Conservation (phyloP, 495 filamentous ascomycete genomes). For the Xylaria venustula region DNA sequence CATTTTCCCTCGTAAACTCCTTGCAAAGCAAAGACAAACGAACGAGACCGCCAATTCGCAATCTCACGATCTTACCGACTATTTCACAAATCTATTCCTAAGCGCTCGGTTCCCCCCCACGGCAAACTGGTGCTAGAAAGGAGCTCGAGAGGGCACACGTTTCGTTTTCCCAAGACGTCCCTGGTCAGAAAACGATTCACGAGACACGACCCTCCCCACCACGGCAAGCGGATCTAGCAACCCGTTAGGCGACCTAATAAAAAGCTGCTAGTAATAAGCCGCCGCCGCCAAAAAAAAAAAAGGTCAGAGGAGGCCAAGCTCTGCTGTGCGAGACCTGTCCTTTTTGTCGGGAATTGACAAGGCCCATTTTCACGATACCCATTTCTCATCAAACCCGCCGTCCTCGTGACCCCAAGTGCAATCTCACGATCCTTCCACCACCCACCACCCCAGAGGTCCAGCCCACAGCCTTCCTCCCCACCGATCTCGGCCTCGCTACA, state of each 20-base stretch:
- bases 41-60: background rate
- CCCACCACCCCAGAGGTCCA: background rate
- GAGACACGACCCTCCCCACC: slow-evolving; percentile 11
- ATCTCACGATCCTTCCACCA: slow-evolving; percentile 15
- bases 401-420: slow-evolving; percentile 10
- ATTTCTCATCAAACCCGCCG: slow-evolving; percentile 15
- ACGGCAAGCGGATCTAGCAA: slow-evolving; percentile 18
- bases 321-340: background rate
- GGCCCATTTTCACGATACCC: slow-evolving; percentile 12
- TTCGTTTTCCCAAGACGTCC: slow-evolving; percentile 11
- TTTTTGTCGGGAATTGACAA: slow-evolving; percentile 7
- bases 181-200: slow-evolving; percentile 16
- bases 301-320: background rate
- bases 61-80: slow-evolving; percentile 11
- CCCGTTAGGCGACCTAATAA: slow-evolving; percentile 10
- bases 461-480: slow-evolving; percentile 7
- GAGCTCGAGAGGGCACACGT: background rate
- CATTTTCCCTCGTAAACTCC: background rate
- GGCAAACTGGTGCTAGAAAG: background rate
- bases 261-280: slow-evolving; percentile 8
- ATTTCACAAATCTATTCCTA: background rate
- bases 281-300: too few relatives aligned
- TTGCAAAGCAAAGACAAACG: background rate
- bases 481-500: slow-evolving; percentile 13
- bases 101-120: background rate